A percentile compares a stretch with the other conserved stretches of the same genome.
Conservation (phyloP, 352 stramenopile genomes). For the Globisporangium okanoganense region DNA sequence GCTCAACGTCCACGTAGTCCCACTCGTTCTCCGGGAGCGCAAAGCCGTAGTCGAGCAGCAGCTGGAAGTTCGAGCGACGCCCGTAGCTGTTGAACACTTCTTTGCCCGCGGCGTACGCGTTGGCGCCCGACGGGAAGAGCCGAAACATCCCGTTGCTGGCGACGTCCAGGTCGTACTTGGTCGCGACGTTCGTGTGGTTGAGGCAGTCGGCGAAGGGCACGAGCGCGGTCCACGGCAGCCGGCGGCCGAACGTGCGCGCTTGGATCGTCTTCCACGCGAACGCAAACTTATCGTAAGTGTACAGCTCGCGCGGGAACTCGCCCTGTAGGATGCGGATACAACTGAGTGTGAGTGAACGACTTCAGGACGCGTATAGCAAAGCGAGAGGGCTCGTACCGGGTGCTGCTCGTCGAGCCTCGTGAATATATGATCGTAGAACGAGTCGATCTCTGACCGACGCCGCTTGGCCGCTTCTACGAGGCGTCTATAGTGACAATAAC, state of each 20-base stretch:
- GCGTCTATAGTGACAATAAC: constrained; percentile 16
- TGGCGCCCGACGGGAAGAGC: constrained; percentile 60
- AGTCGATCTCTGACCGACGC: constrained; percentile 52
- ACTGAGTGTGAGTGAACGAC: background rate
- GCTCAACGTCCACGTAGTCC: constrained; percentile 68
- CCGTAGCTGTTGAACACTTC: constrained; percentile 94
- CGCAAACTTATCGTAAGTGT: constrained; percentile 61
- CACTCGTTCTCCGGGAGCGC: constrained; percentile 86
- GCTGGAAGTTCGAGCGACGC: constrained; percentile 77
- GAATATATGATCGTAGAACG: constrained; percentile 54
- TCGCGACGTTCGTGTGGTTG: constrained; percentile 90
- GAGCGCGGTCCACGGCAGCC: constrained; percentile 87
- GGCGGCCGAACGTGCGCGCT: constrained; percentile 87
- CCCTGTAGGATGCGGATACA: constrained; percentile 14
- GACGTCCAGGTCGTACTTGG: constrained; percentile 84
- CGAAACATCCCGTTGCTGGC: constrained; percentile 55
- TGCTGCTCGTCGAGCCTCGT: constrained; percentile 41
- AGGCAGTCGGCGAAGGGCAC: constrained; percentile 92
- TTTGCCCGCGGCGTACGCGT: constrained; percentile 39
- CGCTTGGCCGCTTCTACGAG: constrained; percentile 42
- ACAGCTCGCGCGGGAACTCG: constrained; percentile 45
- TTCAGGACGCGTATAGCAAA: constrained; percentile 9
- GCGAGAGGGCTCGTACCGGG: constrained; percentile 21
- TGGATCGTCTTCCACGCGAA: constrained; percentile 90
- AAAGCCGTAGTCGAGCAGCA: constrained; percentile 94